These are phyloP conservation scores for Epipyxis sp. DNA, from an alignment of 108 stramenopile genomes.

Conservation along the genomic window DNA sequence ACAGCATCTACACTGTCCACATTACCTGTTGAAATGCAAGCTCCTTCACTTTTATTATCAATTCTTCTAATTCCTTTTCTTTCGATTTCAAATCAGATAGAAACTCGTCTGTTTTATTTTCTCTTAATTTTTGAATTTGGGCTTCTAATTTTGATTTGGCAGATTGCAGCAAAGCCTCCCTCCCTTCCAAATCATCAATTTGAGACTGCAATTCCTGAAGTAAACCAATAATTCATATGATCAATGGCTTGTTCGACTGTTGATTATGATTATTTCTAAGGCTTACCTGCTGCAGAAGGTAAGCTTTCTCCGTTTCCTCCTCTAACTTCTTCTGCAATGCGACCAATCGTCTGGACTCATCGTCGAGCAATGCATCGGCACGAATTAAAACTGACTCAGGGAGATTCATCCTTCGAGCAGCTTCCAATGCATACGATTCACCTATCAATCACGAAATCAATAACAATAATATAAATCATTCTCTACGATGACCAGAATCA, in stretches of 20 bases:
- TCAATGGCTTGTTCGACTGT: too few relatives aligned
- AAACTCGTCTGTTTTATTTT: background rate
- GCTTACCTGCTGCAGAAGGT: too few relatives aligned
- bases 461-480: too few relatives aligned
- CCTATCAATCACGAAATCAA: slow-evolving; percentile 83
- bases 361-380: background rate
- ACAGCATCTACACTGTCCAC: too few relatives aligned
- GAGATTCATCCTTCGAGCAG: slow-evolving; percentile 48
- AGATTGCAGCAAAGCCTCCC: too few relatives aligned
- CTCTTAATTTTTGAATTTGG: background rate
- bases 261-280: too few relatives aligned
- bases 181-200: too few relatives aligned
- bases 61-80: background rate
- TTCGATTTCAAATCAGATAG: background rate
- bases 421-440: slow-evolving; percentile 82
- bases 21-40: too few relatives aligned
- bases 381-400: background rate
- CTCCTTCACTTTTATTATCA: too few relatives aligned
- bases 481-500: too few relatives aligned
- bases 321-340: background rate
- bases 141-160: background rate
- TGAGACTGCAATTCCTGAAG: background rate
- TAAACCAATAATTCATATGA: too few relatives aligned
- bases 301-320: background rate
- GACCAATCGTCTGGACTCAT: background rate